Conservation (phyloP, 345 rosid genomes). For the Stellera chamaejasme region DNA sequence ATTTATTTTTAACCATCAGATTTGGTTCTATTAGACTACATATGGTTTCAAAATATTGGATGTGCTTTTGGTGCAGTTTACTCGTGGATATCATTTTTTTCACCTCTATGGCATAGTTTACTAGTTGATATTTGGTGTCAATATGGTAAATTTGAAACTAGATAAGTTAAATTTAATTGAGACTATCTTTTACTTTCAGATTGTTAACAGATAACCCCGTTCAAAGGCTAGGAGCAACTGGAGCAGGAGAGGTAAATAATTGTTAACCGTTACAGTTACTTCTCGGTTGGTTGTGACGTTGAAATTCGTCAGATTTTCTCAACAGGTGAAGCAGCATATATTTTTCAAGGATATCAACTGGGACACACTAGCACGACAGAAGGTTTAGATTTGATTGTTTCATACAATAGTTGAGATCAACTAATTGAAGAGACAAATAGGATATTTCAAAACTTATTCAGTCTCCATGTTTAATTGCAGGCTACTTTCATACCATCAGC, state of each 20-base stretch:
- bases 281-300: conserved; percentile 2
- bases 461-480: conserved; percentile 28
- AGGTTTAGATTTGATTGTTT: conserved; percentile 31
- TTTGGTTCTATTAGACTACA: too few species aligned
- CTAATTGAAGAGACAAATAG: neutral
- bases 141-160: conserved; percentile 3
- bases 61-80: too few species aligned
- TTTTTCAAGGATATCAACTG: conserved; percentile 86
- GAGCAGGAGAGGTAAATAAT: conserved; percentile 67
- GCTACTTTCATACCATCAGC: conserved; percentile 92
- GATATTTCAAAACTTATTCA: conserved; percentile 14
- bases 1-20: too few species aligned
- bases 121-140: neutral
- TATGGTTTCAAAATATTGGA: too few species aligned
- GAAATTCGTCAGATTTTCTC: conserved; percentile 15
- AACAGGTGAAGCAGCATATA: conserved; percentile 75
- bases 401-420: neutral
- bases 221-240: conserved; percentile 91
- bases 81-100: too few species aligned
- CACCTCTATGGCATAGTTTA: too few species aligned
- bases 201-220: conserved; percentile 81
- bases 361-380: conserved; percentile 94
- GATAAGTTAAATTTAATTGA: conserved; percentile 10
- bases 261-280: conserved; percentile 11
- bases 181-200: conserved; percentile 31